phyloP scores from a whole-genome alignment of 1,284 basidiomycete genomes.

The Fomitopsis palustris region DNA sequence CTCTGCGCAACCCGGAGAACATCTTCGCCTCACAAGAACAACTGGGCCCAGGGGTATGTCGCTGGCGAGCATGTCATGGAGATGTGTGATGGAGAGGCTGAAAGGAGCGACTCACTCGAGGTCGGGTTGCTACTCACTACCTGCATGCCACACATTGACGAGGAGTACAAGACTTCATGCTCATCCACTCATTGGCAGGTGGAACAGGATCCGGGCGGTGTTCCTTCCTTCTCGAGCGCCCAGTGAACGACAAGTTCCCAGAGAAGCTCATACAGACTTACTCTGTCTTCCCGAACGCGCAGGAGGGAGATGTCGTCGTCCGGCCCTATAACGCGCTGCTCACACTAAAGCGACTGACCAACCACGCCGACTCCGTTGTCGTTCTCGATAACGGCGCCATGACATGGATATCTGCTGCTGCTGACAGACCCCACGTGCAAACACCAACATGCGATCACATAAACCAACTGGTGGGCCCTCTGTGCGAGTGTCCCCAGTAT shows the following conservation, averaged over 20 bases:
- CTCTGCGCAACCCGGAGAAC: conserved; percentile 98
- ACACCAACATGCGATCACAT: conserved; percentile 94
- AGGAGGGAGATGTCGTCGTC: conserved; percentile 92
- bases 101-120: conserved; percentile 97
- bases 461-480: conserved; percentile 91
- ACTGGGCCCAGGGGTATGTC: conserved; percentile 95
- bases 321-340: conserved; percentile 97
- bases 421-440: conserved; percentile 87
- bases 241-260: conserved; percentile 98
- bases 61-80: conserved; percentile 96
- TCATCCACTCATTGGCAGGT: conserved; percentile 98
- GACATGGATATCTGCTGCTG: conserved; percentile 86
- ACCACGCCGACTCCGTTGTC: conserved; percentile 96
- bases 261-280: conserved; percentile 99
- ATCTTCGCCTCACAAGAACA: conserved; percentile 96
- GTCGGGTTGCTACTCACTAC: conserved; percentile 39
- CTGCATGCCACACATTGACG: not conserved
- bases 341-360: conserved; percentile 92
- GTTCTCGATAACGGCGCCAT: conserved; percentile 97
- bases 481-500: not conserved
- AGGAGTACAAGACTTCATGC: conserved; percentile 87
- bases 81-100: conserved; percentile 98
- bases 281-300: conserved; percentile 95
- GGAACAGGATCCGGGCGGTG: conserved; percentile 98
- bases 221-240: conserved; percentile 94